Conservation (phyloP, 176 grass and related monocot species). For the Eragrostis nindensis region DNA sequence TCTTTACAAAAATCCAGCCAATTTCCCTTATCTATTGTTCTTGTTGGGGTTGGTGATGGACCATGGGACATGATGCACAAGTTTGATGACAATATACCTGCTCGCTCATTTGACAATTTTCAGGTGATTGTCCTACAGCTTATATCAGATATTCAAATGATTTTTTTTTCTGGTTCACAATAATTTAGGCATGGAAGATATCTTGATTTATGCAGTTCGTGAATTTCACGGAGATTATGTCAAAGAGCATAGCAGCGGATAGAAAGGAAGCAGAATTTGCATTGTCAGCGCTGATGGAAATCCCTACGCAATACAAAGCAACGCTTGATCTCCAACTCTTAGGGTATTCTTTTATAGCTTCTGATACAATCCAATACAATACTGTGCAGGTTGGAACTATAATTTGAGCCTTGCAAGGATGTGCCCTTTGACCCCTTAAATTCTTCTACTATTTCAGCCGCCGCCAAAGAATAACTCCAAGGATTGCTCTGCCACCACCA, state of each 20-base stretch:
- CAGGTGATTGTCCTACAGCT: constrained; percentile 57
- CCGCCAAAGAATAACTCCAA: constrained; percentile 63
- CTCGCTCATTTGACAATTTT: constrained; percentile 96
- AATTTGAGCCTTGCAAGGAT: constrained; percentile 11
- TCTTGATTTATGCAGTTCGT: constrained; percentile 79
- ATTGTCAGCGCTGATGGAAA: constrained; percentile 92
- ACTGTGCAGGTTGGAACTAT: not conserved
- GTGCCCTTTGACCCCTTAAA: constrained; percentile 30
- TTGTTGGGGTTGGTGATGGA: constrained; percentile 97
- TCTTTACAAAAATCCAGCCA: constrained; percentile 55
- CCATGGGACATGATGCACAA: constrained; percentile 99
- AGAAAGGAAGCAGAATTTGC: constrained; percentile 95
- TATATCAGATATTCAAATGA: constrained; percentile 17
- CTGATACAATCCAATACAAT: not conserved
- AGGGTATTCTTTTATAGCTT: constrained; percentile 59
- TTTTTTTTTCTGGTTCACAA: constrained; percentile 12
- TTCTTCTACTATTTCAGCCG: constrained; percentile 59
- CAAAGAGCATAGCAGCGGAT: constrained; percentile 76
- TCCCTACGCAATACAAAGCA: constrained; percentile 92
- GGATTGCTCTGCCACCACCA: constrained; percentile 71
- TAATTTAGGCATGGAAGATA: constrained; percentile 9
- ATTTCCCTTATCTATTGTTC: constrained; percentile 88
- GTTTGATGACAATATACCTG: constrained; percentile 98
- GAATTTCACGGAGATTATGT: constrained; percentile 98
- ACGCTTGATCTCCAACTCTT: constrained; percentile 94